A percentile compares a stretch with the other conserved stretches of the same genome.
Conservation (phyloP, 2,329 filamentous ascomycete genomes). For the Trichoderma citrinoviride region DNA sequence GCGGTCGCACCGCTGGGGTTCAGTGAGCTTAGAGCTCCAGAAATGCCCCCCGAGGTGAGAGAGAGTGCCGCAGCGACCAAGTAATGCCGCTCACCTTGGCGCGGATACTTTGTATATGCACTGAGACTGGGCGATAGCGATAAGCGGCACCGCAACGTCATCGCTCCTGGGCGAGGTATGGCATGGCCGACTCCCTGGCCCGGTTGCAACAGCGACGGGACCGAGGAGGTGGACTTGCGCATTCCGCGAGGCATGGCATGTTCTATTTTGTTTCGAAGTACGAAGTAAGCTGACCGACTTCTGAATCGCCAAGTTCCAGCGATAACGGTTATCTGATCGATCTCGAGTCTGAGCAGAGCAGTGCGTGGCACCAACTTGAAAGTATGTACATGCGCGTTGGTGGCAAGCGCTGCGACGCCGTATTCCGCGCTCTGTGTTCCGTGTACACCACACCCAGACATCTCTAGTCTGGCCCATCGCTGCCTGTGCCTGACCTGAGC, state of each 20-base stretch:
- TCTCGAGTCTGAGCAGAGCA: neutral
- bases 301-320: too few relatives aligned
- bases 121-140: conserved; percentile 10
- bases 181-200: neutral
- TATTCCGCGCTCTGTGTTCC: conserved; percentile 5
- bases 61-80: neutral
- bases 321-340: neutral
- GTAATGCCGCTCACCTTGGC: conserved; percentile 20
- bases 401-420: conserved; percentile 4
- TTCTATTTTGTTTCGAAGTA: neutral
- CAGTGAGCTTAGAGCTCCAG: conserved; percentile 14
- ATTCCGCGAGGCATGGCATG: neutral
- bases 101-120: conserved; percentile 1
- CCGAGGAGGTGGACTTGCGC: neutral
- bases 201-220: conserved; percentile 3
- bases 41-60: conserved; percentile 12
- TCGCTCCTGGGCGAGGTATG: neutral
- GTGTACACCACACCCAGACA: conserved; percentile 9
- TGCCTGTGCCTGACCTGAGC: neutral
- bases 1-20: conserved; percentile 24
- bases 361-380: neutral
- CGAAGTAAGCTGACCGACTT: neutral
- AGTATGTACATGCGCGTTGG: neutral
- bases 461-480: neutral
- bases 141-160: conserved; percentile 15